Conservation (phyloP, 2,329 filamentous ascomycete species). For the Pseudocercospora eumusae region DNA sequence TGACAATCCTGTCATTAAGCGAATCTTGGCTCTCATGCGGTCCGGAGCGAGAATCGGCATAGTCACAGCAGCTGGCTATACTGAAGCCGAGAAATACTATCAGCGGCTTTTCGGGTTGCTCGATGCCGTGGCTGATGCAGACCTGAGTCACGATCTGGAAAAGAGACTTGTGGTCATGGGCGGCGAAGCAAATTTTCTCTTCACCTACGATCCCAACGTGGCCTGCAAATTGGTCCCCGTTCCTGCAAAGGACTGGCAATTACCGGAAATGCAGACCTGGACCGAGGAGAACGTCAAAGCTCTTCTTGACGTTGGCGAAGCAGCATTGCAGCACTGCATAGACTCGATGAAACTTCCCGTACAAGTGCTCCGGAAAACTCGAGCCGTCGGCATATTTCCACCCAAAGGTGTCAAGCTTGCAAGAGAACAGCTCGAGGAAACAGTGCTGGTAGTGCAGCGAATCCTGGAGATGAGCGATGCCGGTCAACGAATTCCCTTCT, state of each 20-base stretch:
- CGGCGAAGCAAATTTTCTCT: constrained; percentile 94
- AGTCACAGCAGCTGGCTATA: constrained; percentile 95
- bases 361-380: constrained; percentile 79
- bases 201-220: constrained; percentile 68
- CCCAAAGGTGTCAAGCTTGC: constrained; percentile 59
- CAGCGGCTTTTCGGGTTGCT: constrained; percentile 82
- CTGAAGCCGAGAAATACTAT: constrained; percentile 82
- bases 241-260: constrained; percentile 67
- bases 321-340: constrained; percentile 78
- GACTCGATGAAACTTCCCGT: constrained; percentile 77
- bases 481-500: constrained; percentile 76
- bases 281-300: constrained; percentile 72
- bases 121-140: constrained; percentile 67
- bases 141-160: constrained; percentile 33
- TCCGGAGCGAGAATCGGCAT: constrained; percentile 86
- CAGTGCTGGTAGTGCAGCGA: constrained; percentile 90
- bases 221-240: constrained; percentile 69
- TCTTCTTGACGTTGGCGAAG: constrained; percentile 87
- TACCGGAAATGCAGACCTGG: constrained; percentile 77
- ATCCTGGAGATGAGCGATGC: constrained; percentile 79
- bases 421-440: constrained; percentile 91
- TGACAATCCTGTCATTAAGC: constrained; percentile 73
- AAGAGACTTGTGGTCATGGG: constrained; percentile 77
- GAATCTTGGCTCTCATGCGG: constrained; percentile 69
- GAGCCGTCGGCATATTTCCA: constrained; percentile 58